Evolutionary conservation across 2,329 filamentous ascomycete genomes (phyloP).

Genomic region (Clarireedia sp.): DNA sequence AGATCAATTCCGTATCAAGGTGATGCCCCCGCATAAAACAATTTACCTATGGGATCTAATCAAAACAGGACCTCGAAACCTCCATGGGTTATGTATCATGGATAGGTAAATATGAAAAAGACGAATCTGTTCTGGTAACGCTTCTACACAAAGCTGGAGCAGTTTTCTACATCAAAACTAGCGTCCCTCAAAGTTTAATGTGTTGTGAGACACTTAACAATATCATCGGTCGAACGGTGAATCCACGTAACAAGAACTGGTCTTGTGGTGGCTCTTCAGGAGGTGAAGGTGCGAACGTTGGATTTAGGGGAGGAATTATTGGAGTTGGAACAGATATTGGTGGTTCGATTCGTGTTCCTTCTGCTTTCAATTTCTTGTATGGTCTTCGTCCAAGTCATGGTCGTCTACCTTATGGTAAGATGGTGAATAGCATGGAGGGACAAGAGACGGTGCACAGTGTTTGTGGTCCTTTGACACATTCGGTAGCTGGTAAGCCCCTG

Average conservation of each 20-base stretch:
- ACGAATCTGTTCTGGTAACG: conserved; percentile 39
- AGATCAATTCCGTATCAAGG: conserved; percentile 54
- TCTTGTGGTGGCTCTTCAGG: conserved; percentile 27
- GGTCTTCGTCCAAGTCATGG: conserved; percentile 30
- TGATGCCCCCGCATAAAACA: not conserved
- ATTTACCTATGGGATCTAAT: too few species aligned
- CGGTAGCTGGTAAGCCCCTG: conserved; percentile 32
- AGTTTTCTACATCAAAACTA: conserved; percentile 35
- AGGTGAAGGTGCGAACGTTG: conserved; percentile 30
- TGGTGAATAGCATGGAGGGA: conserved; percentile 35
- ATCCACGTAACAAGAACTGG: conserved; percentile 26
- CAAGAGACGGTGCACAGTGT: conserved; percentile 31
- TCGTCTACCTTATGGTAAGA: conserved; percentile 26
- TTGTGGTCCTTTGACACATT: conserved; percentile 28
- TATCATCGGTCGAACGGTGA: conserved; percentile 34
- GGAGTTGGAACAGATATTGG: conserved; percentile 30
- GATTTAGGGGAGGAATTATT: conserved; percentile 25
- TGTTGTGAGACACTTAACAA: conserved; percentile 36
- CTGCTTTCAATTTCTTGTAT: conserved; percentile 32
- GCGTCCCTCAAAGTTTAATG: conserved; percentile 34
- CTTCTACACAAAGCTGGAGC: conserved; percentile 34
- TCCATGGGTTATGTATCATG: conserved; percentile 56
- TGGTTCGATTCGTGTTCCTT: conserved; percentile 30
- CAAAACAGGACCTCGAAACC: conserved; percentile 38
- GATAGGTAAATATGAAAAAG: conserved; percentile 22